Conservation (phyloP, 768 basidiomycete genomes). For the Lactifluus pinguis region DNA sequence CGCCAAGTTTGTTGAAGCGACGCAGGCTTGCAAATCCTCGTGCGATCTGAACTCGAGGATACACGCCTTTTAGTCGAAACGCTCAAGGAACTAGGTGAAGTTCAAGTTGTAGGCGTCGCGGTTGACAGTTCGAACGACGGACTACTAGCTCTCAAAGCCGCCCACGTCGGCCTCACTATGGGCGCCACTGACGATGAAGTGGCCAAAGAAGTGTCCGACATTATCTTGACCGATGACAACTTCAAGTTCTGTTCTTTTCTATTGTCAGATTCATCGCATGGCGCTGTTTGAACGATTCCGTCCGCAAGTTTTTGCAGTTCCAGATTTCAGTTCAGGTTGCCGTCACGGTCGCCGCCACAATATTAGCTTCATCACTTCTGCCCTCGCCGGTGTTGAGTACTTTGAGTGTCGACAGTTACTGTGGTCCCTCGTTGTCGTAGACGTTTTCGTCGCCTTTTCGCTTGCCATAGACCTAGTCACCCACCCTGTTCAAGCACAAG, state of each 20-base stretch:
- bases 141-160: slow-evolving; percentile 89
- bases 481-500: slow-evolving; percentile 70
- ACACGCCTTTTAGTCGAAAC: slow-evolving; percentile 91
- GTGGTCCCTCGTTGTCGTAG: slow-evolving; percentile 99
- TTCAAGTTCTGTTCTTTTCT: too few relatives aligned
- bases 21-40: slow-evolving; percentile 99
- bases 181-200: slow-evolving; percentile 95
- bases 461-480: slow-evolving; percentile 94
- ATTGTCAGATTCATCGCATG: slow-evolving; percentile 98
- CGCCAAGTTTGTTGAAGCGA: too few relatives aligned
- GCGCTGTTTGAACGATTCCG: slow-evolving; percentile 95
- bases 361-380: slow-evolving; percentile 62
- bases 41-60: slow-evolving; percentile 94
- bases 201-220: slow-evolving; percentile 97
- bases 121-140: slow-evolving; percentile 99
- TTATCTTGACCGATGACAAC: slow-evolving; percentile 97
- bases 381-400: slow-evolving; percentile 70
- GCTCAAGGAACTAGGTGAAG: slow-evolving; percentile 77
- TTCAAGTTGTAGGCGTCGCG: slow-evolving; percentile 92
- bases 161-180: slow-evolving; percentile 96
- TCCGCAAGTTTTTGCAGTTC: slow-evolving; percentile 96
- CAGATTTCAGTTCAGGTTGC: slow-evolving; percentile 95
- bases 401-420: slow-evolving; percentile 94
- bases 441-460: slow-evolving; percentile 94
- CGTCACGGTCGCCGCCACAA: slow-evolving; percentile 81